Base-by-base conservation (phyloP, 441 rosid species). In the Pelargonium citronellum region DNA sequence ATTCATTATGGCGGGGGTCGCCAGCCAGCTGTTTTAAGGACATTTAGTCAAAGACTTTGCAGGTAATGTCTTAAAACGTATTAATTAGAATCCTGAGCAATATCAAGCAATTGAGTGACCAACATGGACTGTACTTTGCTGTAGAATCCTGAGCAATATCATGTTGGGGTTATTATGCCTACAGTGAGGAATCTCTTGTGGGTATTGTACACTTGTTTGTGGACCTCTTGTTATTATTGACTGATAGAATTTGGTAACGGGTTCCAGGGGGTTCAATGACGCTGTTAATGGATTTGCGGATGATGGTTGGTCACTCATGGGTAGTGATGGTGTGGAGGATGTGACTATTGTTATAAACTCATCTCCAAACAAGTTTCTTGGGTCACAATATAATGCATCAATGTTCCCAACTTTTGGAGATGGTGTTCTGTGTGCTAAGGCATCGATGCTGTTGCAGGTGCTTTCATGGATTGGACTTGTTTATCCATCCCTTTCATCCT, bases 361-460 rank as follows among this genome's bases (percentile, higher is more conserved):
- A n/a, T 84, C 92, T 10, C 78, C 86, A 69, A 79, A 88, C 68
- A 85, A 96, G 1, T 83, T 86, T 64, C 79, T 95, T 65, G 99
- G 99, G 24, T 55, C 62, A 1, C 62, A 55, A 55, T 55, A 55
- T 17, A 55, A 55, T 55, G 22, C 62, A 16, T 17, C 62, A 0
- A 55, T 55, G 62, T 55, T 55, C 10, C 62, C 62, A 55, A 55
- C 62, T 55, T 55, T 55, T 17, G 62, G 62, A 55, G 62, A 22
- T 68, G 99, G 99, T 5, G 85, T 92, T 57, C 89, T 95, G 27
- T 95, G 98, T 82, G 99, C 98, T 15, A 95, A 92, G 78, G 98
- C 98, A 63, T 95, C 99, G 8, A 92, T 95, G 99, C 88, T 92
- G 51, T 87, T 95, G 74, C 98, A 89, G 82, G 99, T 92, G 78